Evolutionary conservation across 73 alveolate species (phyloP), one percentile per base, ranked within the genome.

Genomic region (Tetrahymena elliotti): DNA sequence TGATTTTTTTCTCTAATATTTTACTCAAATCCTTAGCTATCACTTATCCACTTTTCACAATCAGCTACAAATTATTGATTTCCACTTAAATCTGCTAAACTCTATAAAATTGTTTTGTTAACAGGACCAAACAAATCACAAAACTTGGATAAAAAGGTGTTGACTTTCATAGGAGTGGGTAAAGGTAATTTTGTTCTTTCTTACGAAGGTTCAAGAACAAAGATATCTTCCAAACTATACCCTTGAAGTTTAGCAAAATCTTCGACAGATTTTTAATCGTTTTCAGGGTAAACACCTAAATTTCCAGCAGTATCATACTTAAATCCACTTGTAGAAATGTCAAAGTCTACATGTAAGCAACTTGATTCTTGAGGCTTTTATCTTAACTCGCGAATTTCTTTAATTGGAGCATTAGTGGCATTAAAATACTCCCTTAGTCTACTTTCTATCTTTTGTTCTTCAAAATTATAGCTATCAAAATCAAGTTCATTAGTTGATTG

Each of bases 221-320:
- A 88, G 92, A 93, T 93, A 93, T 94, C 95, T 52, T 96, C 95
- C 31, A 94, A 93, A 94, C 35, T 94, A 93, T 95, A 92, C 47
- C 83, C 95, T 52, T 95, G 83, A 83, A 95, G 95, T 93, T 93
- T 41, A 34, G 96, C 96, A 33, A 97, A 93, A 93, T 95, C 96
- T 39, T 96, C 53, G 24, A 97, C 93, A 47, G 53, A 18, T 88
- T 88, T 39, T 8, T 93, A 52, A 24, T 41, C 96, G 94, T 97
- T 97, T 95, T 97, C 97, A 15, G 99, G 99, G 94, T 97, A 97
- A 15, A 97, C 95, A 68, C 95, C 97, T 36, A 97, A 93, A 97
- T 96, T 97, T 47, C 96, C 96, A 11, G 98, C 98, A 8, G 98
- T 96, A 24, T 95, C 88, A 95, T 96, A 97, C 41, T 94, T 95